A percentile compares a stretch with the other conserved stretches of the same genome.
These are phyloP conservation scores for Zygoascus sp. DNA, from an alignment of 1,139 yeast genomes.

Conservation along the genomic window DNA sequence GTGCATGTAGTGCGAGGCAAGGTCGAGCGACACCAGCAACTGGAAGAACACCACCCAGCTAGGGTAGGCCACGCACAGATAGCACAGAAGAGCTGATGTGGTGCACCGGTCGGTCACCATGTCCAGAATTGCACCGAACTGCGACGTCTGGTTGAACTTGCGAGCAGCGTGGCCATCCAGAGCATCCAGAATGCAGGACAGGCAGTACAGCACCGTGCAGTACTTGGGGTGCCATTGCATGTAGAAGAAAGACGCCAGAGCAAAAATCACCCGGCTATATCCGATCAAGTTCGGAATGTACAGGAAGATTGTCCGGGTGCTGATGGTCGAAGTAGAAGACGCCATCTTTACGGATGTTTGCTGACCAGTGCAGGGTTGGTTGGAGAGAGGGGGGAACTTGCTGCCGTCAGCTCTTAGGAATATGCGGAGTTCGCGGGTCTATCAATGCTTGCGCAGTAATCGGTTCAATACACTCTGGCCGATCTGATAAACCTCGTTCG, in stretches of 20 bases:
- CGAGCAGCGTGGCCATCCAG: conserved; percentile 97
- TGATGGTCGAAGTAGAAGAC: conserved; percentile 15
- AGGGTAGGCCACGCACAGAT: conserved; percentile 78
- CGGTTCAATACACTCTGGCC: too few species aligned
- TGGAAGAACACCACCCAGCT: conserved; percentile 68
- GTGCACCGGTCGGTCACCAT: conserved; percentile 99
- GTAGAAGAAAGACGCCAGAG: conserved; percentile 68
- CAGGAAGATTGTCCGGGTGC: conserved; percentile 54
- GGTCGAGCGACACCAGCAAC: conserved; percentile 75
- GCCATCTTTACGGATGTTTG: background rate
- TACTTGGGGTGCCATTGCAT: conserved; percentile 81
- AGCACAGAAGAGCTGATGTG: conserved; percentile 85
- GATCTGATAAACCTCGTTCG: too few species aligned
- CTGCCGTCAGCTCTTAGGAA: too few species aligned
- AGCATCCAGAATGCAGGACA: conserved; percentile 91
- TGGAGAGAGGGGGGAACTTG: too few species aligned
- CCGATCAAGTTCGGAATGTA: conserved; percentile 93
- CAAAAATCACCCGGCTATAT: conserved; percentile 74
- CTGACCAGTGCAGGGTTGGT: background rate
- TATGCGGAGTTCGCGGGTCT: too few species aligned
- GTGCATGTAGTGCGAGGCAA: conserved; percentile 96
- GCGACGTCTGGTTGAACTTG: conserved; percentile 79
- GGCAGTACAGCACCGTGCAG: conserved; percentile 72
- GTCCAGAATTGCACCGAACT: conserved; percentile 93
- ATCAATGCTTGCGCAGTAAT: too few species aligned